phyloP scores from a whole-genome alignment of 23 red algal genomes.

The Chondrus crispus region DNA sequence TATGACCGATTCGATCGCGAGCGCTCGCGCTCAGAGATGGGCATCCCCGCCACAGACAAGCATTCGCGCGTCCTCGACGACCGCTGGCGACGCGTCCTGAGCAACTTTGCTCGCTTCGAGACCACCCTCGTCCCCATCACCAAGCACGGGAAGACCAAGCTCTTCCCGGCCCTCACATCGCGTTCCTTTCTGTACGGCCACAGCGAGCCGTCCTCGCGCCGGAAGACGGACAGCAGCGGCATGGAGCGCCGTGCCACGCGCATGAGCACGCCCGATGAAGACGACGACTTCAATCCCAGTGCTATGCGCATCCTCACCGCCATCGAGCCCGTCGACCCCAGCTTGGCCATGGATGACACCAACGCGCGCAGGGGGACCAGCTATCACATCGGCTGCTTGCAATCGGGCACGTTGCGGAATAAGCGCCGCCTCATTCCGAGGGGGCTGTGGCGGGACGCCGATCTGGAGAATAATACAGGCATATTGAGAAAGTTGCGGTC shows the following conservation, averaged over 20 bases:
- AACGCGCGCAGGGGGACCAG: not conserved
- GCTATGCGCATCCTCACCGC: slow-evolving; percentile 51
- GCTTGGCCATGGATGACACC: not conserved
- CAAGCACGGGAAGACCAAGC: not conserved
- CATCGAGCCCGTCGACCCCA: slow-evolving; percentile 45
- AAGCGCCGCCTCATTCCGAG: no score
- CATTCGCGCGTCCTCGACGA: not conserved
- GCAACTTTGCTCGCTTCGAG: not conserved
- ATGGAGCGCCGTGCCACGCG: not conserved
- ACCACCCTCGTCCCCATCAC: not conserved
- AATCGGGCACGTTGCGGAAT: no score
- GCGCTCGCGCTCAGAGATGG: not conserved
- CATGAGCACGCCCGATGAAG: slow-evolving; percentile 28
- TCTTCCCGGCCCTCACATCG: no score
- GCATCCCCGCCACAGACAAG: no score
- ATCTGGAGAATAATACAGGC: no score
- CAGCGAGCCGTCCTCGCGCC: no score
- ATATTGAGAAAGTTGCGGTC: no score
- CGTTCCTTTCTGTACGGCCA: no score
- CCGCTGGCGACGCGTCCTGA: not conserved
- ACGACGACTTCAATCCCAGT: not conserved
- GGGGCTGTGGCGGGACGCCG: no score
- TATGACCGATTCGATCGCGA: not conserved
- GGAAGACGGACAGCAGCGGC: no score
- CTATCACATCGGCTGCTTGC: not conserved